A percentile compares a stretch with the other conserved stretches of the same genome.
Conservation (phyloP, 73 alveolate genomes). For the Uronychia binucleata region DNA sequence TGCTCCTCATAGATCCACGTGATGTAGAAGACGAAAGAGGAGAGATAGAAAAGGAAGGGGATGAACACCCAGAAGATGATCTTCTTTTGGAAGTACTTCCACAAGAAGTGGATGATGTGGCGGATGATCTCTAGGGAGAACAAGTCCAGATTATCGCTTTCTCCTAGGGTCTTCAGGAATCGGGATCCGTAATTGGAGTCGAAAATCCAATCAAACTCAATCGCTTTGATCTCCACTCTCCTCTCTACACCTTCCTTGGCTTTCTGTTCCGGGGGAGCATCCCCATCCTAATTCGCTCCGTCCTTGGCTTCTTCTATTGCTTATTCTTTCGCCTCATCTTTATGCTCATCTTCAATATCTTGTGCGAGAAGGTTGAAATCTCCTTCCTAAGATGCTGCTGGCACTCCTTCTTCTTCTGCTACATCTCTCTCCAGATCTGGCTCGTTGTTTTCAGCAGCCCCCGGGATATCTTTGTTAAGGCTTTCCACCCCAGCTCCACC, state of each 20-base stretch:
- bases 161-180: not conserved
- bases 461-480: not conserved
- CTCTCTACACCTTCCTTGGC: too few relatives aligned
- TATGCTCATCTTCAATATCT: not conserved
- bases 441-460: not conserved
- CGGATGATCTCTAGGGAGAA: not conserved
- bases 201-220: slow-evolving; percentile 6
- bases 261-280: too few relatives aligned
- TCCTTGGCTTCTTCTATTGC: not conserved
- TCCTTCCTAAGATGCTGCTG: not conserved
- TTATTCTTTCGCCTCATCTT: not conserved
- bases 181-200: not conserved
- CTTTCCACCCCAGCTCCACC: not conserved
- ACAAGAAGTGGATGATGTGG: not conserved
- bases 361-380: not conserved
- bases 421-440: not conserved
- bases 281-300: not conserved
- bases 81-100: not conserved
- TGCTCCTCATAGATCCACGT: slow-evolving; percentile 15
- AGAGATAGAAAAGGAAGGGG: slow-evolving; percentile 4
- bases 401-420: not conserved
- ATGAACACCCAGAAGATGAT: not conserved
- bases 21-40: not conserved
- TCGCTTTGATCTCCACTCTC: not conserved
- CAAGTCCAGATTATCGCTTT: not conserved